Evolutionary conservation across 163 green algal genomes (phyloP).

Genomic region (Scenedesmus sp.): DNA sequence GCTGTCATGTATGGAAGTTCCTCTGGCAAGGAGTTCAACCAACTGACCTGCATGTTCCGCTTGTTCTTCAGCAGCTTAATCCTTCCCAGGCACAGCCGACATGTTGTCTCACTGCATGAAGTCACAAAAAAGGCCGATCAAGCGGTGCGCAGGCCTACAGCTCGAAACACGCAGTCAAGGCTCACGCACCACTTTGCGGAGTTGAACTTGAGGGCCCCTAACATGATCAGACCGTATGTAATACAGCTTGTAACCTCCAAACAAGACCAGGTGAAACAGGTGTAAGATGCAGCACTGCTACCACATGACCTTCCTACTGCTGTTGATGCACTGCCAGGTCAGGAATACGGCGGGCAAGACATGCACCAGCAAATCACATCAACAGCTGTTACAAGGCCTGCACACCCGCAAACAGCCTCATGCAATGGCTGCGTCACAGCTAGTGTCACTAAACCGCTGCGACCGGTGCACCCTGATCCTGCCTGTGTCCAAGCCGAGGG

Average conservation of each 20-base stretch:
- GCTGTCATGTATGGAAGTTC: background rate
- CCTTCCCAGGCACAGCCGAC: slow-evolving; percentile 38
- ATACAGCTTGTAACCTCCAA: background rate
- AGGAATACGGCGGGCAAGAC: background rate
- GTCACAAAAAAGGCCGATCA: background rate
- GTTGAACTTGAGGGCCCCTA: slow-evolving; percentile 52
- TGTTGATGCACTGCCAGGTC: background rate
- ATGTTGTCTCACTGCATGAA: slow-evolving; percentile 52
- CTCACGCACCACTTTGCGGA: slow-evolving; percentile 45
- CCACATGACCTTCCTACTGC: background rate
- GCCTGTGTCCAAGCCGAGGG: too few relatives aligned
- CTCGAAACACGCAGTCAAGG: background rate
- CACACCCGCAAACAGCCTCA: too few relatives aligned
- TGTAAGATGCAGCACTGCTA: background rate
- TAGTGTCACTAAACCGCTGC: too few relatives aligned
- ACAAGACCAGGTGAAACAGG: background rate
- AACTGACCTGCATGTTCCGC: slow-evolving; percentile 45
- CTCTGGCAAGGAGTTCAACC: background rate
- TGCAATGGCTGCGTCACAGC: too few relatives aligned
- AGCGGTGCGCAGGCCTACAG: background rate
- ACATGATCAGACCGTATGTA: background rate
- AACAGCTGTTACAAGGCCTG: background rate
- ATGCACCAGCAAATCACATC: background rate
- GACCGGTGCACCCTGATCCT: too few relatives aligned
- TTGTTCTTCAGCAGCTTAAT: slow-evolving; percentile 60